Evolutionary conservation across 371 early-diverging fungal species (phyloP).

Genomic region (Cokeromyces recurvatus): DNA sequence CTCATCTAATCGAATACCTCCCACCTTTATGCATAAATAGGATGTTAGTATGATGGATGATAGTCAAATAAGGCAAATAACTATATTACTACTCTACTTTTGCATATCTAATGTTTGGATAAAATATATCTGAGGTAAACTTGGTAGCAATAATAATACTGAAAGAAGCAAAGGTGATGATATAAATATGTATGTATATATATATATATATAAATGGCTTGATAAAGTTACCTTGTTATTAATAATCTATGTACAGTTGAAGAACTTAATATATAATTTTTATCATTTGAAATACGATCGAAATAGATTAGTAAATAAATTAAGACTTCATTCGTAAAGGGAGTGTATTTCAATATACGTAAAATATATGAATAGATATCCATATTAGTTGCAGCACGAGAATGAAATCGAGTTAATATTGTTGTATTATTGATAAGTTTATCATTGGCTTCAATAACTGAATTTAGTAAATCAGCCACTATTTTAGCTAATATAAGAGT

Average conservation of each 20-base stretch:
- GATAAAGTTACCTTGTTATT: slow-evolving; percentile 52
- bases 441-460: slow-evolving; percentile 65
- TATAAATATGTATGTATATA: no score
- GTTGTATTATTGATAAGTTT: slow-evolving; percentile 44
- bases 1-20: slow-evolving; percentile 79
- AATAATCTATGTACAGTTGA: slow-evolving; percentile 80
- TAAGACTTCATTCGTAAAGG: slow-evolving; percentile 72
- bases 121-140: slow-evolving; percentile 76
- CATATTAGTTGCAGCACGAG: slow-evolving; percentile 74
- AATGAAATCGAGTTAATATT: slow-evolving; percentile 72
- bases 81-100: slow-evolving; percentile 45
- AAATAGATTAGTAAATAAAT: slow-evolving; percentile 79
- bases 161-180: not conserved
- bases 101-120: slow-evolving; percentile 73
- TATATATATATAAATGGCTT: not conserved
- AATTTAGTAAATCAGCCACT: slow-evolving; percentile 50
- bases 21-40: slow-evolving; percentile 49
- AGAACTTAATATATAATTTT: slow-evolving; percentile 57
- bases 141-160: slow-evolving; percentile 81
- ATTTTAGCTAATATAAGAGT: slow-evolving; percentile 27
- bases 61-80: no score
- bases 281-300: slow-evolving; percentile 67
- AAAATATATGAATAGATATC: slow-evolving; percentile 60
- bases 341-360: slow-evolving; percentile 74
- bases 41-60: not conserved